A percentile compares a stretch with the other conserved stretches of the same genome.
Evolutionary conservation across 163 green algal species (phyloP).

Genomic region (Coccomyxa subellipsoidea): DNA sequence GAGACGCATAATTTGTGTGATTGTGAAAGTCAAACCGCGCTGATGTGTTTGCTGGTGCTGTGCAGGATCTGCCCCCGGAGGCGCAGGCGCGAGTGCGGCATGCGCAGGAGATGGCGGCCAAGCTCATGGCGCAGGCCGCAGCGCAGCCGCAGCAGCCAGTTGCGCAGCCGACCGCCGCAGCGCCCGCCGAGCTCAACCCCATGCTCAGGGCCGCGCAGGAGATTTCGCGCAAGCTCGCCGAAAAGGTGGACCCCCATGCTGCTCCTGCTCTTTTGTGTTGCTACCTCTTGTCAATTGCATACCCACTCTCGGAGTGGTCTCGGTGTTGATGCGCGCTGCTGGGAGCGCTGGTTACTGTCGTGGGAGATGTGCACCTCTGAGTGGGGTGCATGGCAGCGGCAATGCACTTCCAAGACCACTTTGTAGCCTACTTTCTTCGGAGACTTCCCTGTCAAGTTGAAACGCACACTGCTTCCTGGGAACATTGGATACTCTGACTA

Average conservation of each 20-base stretch:
- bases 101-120: slow-evolving; percentile 49
- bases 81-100: slow-evolving; percentile 27
- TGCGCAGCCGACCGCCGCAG: neutral
- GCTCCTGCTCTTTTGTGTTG: neutral
- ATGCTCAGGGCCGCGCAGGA: slow-evolving; percentile 51
- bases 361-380: no score
- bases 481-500: no score
- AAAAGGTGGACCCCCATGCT: neutral
- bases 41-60: neutral
- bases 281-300: no score
- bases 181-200: slow-evolving; percentile 27
- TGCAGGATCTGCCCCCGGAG: neutral
- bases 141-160: slow-evolving; percentile 3
- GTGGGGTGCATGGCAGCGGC: no score
- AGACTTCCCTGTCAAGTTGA: no score
- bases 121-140: slow-evolving; percentile 34
- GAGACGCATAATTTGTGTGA: neutral
- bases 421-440: no score
- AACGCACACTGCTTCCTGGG: no score
- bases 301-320: no score
- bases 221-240: slow-evolving; percentile 3
- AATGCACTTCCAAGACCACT: no score
- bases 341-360: no score
- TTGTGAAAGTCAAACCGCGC: no score
- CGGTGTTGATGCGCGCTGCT: no score